Evolutionary conservation across 208 protist genomes (phyloP).

Genomic region (Porcisia deanei): DNA sequence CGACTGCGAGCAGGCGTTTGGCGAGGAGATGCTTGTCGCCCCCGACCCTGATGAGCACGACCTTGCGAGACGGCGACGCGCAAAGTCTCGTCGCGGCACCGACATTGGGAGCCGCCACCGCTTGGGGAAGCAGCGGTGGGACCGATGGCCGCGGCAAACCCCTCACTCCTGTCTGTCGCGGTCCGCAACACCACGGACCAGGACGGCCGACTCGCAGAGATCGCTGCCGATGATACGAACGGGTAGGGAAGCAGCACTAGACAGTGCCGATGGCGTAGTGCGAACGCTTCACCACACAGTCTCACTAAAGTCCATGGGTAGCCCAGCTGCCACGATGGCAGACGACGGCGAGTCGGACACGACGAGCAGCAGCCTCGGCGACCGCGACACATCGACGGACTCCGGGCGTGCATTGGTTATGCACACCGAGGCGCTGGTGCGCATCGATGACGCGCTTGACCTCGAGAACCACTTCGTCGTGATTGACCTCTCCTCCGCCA

Average conservation of each 20-base stretch:
- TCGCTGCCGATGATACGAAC: not conserved
- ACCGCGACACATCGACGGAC: not conserved
- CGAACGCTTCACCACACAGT: not conserved
- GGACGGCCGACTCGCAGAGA: not conserved
- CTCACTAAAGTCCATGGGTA: not conserved
- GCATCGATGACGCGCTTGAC: constrained; percentile 65
- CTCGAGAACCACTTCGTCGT: constrained; percentile 79
- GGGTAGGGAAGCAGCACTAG: not conserved
- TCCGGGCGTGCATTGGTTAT: constrained; percentile 1
- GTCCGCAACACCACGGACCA: not conserved
- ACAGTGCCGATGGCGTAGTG: not conserved
- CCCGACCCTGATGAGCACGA: constrained; percentile 45
- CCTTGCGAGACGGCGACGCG: constrained; percentile 16
- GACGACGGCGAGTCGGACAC: not conserved
- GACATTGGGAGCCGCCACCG: not conserved
- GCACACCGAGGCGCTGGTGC: constrained; percentile 27
- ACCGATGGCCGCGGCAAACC: not conserved
- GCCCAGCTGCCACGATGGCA: not conserved
- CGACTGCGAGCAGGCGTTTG: constrained; percentile 46
- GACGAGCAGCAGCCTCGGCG: not conserved
- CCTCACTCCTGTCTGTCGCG: not conserved
- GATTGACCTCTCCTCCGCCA: constrained; percentile 75
- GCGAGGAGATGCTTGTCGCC: constrained; percentile 57
- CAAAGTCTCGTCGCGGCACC: not conserved
- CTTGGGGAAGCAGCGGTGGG: constrained; percentile 3